A percentile compares a stretch with the other conserved stretches of the same genome.
Conservation (phyloP, 1,284 basidiomycete species). For the Polyporus tsugae region DNA sequence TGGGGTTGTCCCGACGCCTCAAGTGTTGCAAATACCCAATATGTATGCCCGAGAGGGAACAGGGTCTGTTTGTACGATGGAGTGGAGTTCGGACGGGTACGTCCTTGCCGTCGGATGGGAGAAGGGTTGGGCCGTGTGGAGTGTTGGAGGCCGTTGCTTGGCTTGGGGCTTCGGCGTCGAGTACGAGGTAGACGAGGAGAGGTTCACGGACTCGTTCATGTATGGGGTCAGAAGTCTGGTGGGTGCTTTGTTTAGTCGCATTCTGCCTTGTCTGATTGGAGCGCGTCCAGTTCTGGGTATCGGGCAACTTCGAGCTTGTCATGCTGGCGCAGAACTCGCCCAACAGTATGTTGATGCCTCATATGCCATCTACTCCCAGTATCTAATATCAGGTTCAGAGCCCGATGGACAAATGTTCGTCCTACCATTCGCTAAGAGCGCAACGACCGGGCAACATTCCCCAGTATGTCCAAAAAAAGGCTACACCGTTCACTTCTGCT, state of each 20-base stretch:
- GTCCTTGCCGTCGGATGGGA: constrained; percentile 97
- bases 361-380: not conserved
- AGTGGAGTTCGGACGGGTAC: constrained; percentile 97
- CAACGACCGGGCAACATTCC: constrained; percentile 90
- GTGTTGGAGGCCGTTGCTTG: constrained; percentile 88
- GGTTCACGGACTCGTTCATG: constrained; percentile 88
- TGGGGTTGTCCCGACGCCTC: constrained; percentile 58
- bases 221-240: constrained; percentile 76
- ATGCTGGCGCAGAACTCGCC: constrained; percentile 63
- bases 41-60: constrained; percentile 62
- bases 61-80: constrained; percentile 80
- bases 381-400: constrained; percentile 45
- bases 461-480: constrained; percentile 61
- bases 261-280: not conserved
- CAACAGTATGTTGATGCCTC: constrained; percentile 50
- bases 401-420: constrained; percentile 80
- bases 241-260: constrained; percentile 35
- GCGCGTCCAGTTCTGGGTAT: constrained; percentile 81
- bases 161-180: constrained; percentile 79
- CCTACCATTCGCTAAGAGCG: constrained; percentile 95
- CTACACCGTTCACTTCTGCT: not conserved
- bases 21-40: constrained; percentile 63
- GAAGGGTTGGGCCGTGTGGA: constrained; percentile 91
- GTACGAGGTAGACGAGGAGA: constrained; percentile 65
- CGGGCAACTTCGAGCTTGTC: constrained; percentile 89